Conservation (phyloP, 805 yeast species). For the Candida morakotiae region DNA sequence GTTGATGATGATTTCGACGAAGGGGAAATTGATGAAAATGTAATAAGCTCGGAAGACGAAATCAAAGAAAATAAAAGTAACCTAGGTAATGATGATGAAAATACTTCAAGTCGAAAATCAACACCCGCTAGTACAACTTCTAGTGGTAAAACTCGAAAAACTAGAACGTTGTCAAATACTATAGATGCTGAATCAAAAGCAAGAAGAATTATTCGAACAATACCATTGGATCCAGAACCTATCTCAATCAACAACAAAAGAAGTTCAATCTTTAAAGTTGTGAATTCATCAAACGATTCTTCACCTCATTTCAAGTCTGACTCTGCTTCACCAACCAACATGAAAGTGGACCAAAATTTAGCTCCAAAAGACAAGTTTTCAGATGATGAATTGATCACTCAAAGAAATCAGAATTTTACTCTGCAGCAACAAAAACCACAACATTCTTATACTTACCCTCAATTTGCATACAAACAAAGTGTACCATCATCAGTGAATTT, state of each 20-base stretch:
- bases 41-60: conserved; percentile 16
- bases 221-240: conserved; percentile 82
- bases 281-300: conserved; percentile 29
- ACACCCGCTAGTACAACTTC: conserved; percentile 38
- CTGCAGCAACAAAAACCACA: conserved; percentile 1
- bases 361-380: neutral
- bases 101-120: conserved; percentile 23
- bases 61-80: conserved; percentile 7
- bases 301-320: conserved; percentile 20
- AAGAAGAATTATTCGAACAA: conserved; percentile 67
- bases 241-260: conserved; percentile 42
- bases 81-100: conserved; percentile 6
- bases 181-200: conserved; percentile 69
- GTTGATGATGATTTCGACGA: conserved; percentile 21
- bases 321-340: conserved; percentile 8
- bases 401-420: too few relatives aligned
- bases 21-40: conserved; percentile 14
- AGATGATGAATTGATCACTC: neutral
- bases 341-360: neutral
- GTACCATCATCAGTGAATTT: too few relatives aligned
- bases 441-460: too few relatives aligned
- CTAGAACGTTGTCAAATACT: conserved; percentile 50
- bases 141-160: conserved; percentile 30
- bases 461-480: too few relatives aligned
- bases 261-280: conserved; percentile 35